Evolutionary conservation across 2,329 filamentous ascomycete genomes (phyloP).

Genomic region (Fusarium anthophilum): DNA sequence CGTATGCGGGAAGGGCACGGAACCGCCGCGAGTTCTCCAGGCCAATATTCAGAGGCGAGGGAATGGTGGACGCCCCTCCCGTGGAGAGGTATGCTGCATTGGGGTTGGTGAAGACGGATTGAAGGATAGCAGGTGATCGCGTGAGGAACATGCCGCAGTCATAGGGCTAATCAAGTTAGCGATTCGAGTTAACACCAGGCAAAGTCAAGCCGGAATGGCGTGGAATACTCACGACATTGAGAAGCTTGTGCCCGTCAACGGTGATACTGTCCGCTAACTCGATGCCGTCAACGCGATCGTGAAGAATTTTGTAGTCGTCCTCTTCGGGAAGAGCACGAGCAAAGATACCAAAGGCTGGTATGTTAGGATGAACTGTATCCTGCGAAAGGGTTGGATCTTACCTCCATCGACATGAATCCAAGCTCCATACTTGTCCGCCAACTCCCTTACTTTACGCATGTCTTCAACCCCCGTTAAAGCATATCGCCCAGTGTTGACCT

Average conservation of each 20-base stretch:
- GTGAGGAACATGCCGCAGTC: slow-evolving; percentile 92
- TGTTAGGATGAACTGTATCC: neutral
- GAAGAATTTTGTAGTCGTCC: slow-evolving; percentile 65
- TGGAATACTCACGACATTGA: slow-evolving; percentile 76
- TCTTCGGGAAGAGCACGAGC: slow-evolving; percentile 69
- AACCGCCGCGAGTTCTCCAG: slow-evolving; percentile 93
- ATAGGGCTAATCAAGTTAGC: slow-evolving; percentile 69
- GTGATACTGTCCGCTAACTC: slow-evolving; percentile 89
- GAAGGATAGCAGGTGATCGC: slow-evolving; percentile 66
- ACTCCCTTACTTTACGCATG: slow-evolving; percentile 68
- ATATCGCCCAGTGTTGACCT: slow-evolving; percentile 91
- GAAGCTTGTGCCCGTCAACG: slow-evolving; percentile 87
- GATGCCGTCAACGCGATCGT: slow-evolving; percentile 66
- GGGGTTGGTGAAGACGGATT: slow-evolving; percentile 78
- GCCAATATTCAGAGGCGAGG: slow-evolving; percentile 86
- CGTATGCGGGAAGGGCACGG: slow-evolving; percentile 88
- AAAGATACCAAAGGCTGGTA: slow-evolving; percentile 82
- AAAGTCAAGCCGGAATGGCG: neutral
- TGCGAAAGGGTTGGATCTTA: slow-evolving; percentile 37
- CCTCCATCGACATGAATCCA: slow-evolving; percentile 92
- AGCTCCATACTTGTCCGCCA: slow-evolving; percentile 78
- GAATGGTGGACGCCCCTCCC: slow-evolving; percentile 59
- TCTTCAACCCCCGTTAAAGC: slow-evolving; percentile 68
- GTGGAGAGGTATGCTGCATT: slow-evolving; percentile 82
- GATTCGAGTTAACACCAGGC: neutral